Evolutionary conservation across 163 green algal genomes (phyloP), one percentile per base, ranked within the genome.

Genomic region (Trebouxia gelatinosa): DNA sequence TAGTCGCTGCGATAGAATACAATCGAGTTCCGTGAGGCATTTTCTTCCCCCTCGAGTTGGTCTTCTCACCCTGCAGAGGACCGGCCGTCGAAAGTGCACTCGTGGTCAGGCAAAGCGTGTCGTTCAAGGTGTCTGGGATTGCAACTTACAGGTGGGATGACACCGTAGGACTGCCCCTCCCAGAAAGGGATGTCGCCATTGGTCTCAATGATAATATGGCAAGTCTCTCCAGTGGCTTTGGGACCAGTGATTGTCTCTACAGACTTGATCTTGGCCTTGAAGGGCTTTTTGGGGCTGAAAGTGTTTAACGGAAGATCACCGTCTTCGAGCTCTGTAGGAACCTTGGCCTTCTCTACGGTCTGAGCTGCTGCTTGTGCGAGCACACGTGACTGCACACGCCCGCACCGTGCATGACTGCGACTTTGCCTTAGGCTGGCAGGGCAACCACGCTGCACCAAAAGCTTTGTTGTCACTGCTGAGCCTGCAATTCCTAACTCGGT

Each of bases 161-260:
- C 92, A 75, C 96, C 96, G 86, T 99, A 99, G 40, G 92, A 98
- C 89, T 99, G 96, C 61, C 92, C 84, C 92, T 99, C 96, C 88
- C 91, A 96, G 89, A 97, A 99, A 66, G 96, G 96, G 77, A 98
- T 97, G 68, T 99, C 91, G 77, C 91, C 90, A 35, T 93, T 85
- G 64, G 90, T 92, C 78, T 90, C 77, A 80, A 98, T 96, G 84
- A 98, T 89, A 82, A 99, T 97, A 92, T 99, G 89, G 87, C 87
- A 97, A 31, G 93, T 98, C 89, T 99, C 95, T 70, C 95, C 95
- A 28, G 91, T 93, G 37, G 90, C 90, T 82, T 98, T 98, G 81
- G 96, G 93, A 77, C 96, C 96, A 0, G 97, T 93, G 78, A 99
- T 98, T 70, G 86, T 84, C 90, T 98, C 89, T 74, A 98, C 95